Evolutionary conservation across 1,284 basidiomycete species (phyloP), one percentile per base, ranked within the genome.

Genomic region (Athelia psychrophila): DNA sequence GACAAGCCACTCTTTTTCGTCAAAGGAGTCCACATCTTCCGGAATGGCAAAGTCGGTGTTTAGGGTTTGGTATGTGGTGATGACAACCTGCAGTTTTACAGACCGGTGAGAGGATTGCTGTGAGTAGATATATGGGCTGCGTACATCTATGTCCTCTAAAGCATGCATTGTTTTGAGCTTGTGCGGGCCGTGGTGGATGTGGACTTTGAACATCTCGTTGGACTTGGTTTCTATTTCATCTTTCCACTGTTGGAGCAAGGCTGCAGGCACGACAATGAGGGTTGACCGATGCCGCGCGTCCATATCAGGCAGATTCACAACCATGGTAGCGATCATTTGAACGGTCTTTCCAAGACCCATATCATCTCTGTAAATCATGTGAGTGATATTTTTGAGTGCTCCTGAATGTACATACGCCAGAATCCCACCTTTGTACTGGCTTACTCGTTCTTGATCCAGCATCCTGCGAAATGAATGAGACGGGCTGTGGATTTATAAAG

Each of bases 281-380:
- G 81, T 87, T 2, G 79, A 79, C 44, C 73, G 72, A 48, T 69
- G 58, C 6, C 72, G 67, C 8, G 80, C 78, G 27, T 79, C 74
- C 0, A 63, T 57, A 0, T 60, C 62, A 0, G 84, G 79, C 58
- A 75, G 71, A 58, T 88, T 85, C 60, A 75, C 73, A 22, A 74
- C 76, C 83, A 88, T 87, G 0, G 80, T 81, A 1, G 84, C 86
- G 53, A 88, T 87, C 81, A 86, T 86, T 61, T 88, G 84, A 8
- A 87, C 80, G 9, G 83, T 86, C 68, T 85, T 84, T 3, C 81
- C 88, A 44, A 92, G 78, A 69, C 90, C 91, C 93, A 97, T 95
- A 64, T 97, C 93, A 66, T 97, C 94, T 15, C 81, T 84, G 51
- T 46, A 49, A 22, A 27, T 55, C 47, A 36, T 49, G 45, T 44